Percentiles rank a stretch among this genome's conserved stretches.
These are phyloP conservation scores for Podospora appendiculata DNA, from an alignment of 495 filamentous ascomycete species.

Conservation along the genomic window DNA sequence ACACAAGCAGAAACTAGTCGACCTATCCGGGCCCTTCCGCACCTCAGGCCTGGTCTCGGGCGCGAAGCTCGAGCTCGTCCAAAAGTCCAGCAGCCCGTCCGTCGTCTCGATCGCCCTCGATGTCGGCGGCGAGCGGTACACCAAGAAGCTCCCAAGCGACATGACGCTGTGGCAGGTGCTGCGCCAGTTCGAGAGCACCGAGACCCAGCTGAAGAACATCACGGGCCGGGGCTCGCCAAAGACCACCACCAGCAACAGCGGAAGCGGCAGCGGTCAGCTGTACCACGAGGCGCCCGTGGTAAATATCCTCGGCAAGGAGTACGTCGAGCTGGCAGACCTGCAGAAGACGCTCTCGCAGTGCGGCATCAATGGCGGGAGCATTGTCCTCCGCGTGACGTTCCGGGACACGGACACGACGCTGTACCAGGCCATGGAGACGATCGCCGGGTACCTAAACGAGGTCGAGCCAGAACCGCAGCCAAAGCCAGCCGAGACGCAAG, in stretches of 20 bases:
- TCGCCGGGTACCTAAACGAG: constrained; percentile 58
- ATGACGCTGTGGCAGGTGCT: constrained; percentile 82
- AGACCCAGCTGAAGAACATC: constrained; percentile 55
- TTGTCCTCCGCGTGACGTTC: constrained; percentile 70
- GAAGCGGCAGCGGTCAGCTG: constrained; percentile 60
- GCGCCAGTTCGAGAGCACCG: constrained; percentile 74
- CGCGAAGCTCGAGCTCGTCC: constrained; percentile 88
- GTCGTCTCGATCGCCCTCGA: constrained; percentile 81
- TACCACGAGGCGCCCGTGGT: constrained; percentile 84
- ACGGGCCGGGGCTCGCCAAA: constrained; percentile 68
- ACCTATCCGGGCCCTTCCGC: constrained; percentile 78
- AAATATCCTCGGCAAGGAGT: constrained; percentile 68
- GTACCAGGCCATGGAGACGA: constrained; percentile 77
- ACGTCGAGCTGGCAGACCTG: constrained; percentile 68
- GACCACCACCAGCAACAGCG: constrained; percentile 37
- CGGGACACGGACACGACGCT: constrained; percentile 66
- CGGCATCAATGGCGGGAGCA: constrained; percentile 75
- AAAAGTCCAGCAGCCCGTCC: constrained; percentile 70
- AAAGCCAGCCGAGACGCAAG: not conserved
- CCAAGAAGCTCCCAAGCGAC: constrained; percentile 75
- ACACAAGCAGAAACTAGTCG: constrained; percentile 73
- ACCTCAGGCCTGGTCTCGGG: constrained; percentile 78
- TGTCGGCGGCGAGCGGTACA: constrained; percentile 63
- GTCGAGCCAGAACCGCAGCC: constrained; percentile 19
- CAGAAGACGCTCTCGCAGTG: constrained; percentile 83